Evolutionary conservation across 2,329 filamentous ascomycete genomes (phyloP).

Genomic region (Penicillium sp.): DNA sequence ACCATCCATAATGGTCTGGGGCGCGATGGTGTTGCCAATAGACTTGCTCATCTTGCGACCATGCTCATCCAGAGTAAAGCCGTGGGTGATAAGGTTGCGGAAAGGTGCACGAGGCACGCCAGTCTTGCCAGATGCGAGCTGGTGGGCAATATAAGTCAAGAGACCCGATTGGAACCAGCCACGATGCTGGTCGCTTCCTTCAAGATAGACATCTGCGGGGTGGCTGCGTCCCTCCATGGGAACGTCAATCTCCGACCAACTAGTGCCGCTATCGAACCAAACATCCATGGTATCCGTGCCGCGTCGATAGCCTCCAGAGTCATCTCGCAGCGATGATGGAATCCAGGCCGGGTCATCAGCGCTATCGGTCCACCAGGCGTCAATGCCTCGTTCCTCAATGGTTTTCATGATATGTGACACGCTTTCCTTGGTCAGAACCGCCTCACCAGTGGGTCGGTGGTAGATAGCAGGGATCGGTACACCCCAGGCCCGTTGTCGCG

Average conservation of each 20-base stretch:
- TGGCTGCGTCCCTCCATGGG: constrained; percentile 32
- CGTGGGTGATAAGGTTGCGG: constrained; percentile 87
- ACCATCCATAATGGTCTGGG: constrained; percentile 81
- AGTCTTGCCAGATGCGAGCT: constrained; percentile 36
- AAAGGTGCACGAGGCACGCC: constrained; percentile 65
- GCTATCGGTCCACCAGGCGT: constrained; percentile 91
- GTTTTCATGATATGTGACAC: constrained; percentile 82
- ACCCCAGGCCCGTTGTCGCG: constrained; percentile 91
- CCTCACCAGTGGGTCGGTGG: constrained; percentile 65
- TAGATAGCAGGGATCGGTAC: constrained; percentile 94
- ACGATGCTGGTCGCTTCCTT: constrained; percentile 93
- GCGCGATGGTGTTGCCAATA: constrained; percentile 81
- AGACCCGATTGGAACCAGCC: constrained; percentile 99
- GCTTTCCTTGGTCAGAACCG: constrained; percentile 75
- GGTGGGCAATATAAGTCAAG: constrained; percentile 74
- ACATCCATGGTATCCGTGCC: constrained; percentile 98
- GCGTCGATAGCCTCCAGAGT: constrained; percentile 60
- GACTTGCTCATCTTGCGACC: constrained; percentile 99
- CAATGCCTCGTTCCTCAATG: constrained; percentile 75
- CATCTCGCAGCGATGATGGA: constrained; percentile 59
- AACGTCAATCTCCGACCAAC: constrained; percentile 66
- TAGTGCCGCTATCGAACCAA: constrained; percentile 98
- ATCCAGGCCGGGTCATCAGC: constrained; percentile 77
- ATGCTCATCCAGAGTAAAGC: constrained; percentile 83
- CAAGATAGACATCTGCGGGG: constrained; percentile 81